These are phyloP conservation scores for Septoria linicola DNA, from an alignment of 2,329 filamentous ascomycete genomes.

Conservation along the genomic window DNA sequence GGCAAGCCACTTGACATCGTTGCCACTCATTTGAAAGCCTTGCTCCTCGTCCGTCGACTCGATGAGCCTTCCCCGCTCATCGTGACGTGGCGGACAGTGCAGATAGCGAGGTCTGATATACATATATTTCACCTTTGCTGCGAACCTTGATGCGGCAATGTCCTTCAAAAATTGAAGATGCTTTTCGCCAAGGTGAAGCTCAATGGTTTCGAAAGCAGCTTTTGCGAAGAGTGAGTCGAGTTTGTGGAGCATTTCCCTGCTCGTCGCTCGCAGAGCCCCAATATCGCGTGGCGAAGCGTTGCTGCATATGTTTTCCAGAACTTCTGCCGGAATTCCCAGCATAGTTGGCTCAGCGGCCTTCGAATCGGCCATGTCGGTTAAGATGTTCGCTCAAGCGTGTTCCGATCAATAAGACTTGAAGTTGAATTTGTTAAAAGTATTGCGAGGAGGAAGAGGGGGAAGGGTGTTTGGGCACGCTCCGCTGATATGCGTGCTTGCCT, in stretches of 20 bases:
- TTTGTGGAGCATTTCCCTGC: neutral
- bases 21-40: neutral
- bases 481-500: too few species aligned
- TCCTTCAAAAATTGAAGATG: constrained; percentile 5
- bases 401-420: too few species aligned
- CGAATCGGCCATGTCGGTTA: too few species aligned
- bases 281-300: neutral
- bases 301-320: constrained; percentile 9
- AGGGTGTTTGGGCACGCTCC: too few species aligned
- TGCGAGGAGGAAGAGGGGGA: too few species aligned
- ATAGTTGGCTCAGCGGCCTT: too few species aligned
- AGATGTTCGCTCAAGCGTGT: too few species aligned
- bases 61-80: neutral
- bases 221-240: constrained; percentile 2
- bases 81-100: neutral
- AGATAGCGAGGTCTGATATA: neutral
- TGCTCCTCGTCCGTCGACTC: neutral
- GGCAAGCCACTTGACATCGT: neutral
- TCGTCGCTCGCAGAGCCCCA: neutral
- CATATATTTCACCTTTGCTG: constrained; percentile 6
- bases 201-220: neutral
- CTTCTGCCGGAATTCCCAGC: constrained; percentile 10
- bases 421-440: too few species aligned
- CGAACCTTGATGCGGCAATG: neutral
- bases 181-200: constrained; percentile 5